Conservation (phyloP, 2,329 filamentous ascomycete genomes). For the Kalmusia sp. region DNA sequence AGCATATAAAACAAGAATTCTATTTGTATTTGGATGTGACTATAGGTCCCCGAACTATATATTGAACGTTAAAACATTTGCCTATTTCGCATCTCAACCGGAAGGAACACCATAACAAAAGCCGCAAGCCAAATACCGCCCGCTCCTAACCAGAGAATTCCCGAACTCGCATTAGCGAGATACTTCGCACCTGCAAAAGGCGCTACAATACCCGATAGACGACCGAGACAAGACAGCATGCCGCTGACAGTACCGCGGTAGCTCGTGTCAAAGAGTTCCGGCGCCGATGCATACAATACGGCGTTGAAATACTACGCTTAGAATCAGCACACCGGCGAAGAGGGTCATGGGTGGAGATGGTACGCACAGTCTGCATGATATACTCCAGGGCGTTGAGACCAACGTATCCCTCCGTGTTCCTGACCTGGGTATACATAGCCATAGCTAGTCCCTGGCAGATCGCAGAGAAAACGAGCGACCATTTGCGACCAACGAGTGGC, state of each 20-base stretch:
- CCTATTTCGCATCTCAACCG: slow-evolving; percentile 38
- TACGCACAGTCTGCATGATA: slow-evolving; percentile 40
- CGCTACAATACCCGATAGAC: slow-evolving; percentile 36
- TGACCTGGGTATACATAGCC: slow-evolving; percentile 41
- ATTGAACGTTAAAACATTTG: slow-evolving; percentile 44
- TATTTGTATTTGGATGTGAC: too few species aligned
- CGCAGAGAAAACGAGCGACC: slow-evolving; percentile 37
- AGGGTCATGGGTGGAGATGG: neutral
- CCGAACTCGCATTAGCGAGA: slow-evolving; percentile 27
- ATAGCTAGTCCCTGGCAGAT: slow-evolving; percentile 35
- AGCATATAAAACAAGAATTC: too few species aligned
- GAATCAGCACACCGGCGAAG: neutral
- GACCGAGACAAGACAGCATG: slow-evolving; percentile 37
- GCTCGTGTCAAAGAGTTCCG: slow-evolving; percentile 36
- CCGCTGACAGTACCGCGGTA: slow-evolving; percentile 40
- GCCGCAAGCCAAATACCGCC: slow-evolving; percentile 39
- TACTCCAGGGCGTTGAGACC: slow-evolving; percentile 39
- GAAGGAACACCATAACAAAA: slow-evolving; percentile 36
- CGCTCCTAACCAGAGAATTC: slow-evolving; percentile 38
- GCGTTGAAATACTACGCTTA: slow-evolving; percentile 38
- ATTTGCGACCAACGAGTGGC: slow-evolving; percentile 37
- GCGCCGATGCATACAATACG: slow-evolving; percentile 37
- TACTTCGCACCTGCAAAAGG: slow-evolving; percentile 35
- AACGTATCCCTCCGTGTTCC: slow-evolving; percentile 32
- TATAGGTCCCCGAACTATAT: too few species aligned